phyloP scores from a whole-genome alignment of 2,329 filamentous ascomycete genomes.

The Penicillium sp. region DNA sequence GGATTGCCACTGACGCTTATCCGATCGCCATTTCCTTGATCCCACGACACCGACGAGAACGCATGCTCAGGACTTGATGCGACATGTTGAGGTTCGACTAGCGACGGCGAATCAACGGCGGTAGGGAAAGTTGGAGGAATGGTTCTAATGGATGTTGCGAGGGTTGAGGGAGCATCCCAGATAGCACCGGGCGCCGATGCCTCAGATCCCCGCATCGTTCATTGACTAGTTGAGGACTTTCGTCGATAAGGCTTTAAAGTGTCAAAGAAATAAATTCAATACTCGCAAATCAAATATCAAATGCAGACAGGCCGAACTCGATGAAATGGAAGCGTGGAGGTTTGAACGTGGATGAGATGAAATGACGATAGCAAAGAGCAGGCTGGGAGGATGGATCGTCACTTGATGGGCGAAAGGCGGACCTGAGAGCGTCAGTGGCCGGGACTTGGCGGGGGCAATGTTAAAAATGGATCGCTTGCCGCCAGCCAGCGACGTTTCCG shows the following conservation, averaged over 20 bases:
- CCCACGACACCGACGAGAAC: conserved; percentile 31
- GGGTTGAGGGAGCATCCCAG: conserved; percentile 40
- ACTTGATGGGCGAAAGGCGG: neutral
- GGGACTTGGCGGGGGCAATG: conserved; percentile 19
- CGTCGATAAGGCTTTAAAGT: conserved; percentile 14
- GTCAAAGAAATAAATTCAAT: conserved; percentile 3
- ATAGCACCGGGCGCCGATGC: conserved; percentile 44
- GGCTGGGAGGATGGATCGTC: conserved; percentile 21
- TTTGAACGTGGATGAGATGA: conserved; percentile 13
- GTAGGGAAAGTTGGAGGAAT: conserved; percentile 35
- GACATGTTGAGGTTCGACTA: conserved; percentile 22
- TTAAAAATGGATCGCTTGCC: conserved; percentile 10
- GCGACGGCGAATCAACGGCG: conserved; percentile 20
- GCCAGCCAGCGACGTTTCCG: conserved; percentile 30
- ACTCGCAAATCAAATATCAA: conserved; percentile 2
- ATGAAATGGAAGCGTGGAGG: conserved; percentile 12
- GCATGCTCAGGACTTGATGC: conserved; percentile 47
- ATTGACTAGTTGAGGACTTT: conserved; percentile 32
- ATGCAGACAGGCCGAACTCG: conserved; percentile 1
- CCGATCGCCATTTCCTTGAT: conserved; percentile 26
- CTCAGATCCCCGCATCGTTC: conserved; percentile 47
- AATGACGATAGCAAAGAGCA: conserved; percentile 16
- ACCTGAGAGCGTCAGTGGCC: conserved; percentile 16
- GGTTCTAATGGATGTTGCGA: conserved; percentile 37
- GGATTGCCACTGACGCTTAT: conserved; percentile 45